Conservation (phyloP, 306 rosid species). For the Myrica gale region DNA sequence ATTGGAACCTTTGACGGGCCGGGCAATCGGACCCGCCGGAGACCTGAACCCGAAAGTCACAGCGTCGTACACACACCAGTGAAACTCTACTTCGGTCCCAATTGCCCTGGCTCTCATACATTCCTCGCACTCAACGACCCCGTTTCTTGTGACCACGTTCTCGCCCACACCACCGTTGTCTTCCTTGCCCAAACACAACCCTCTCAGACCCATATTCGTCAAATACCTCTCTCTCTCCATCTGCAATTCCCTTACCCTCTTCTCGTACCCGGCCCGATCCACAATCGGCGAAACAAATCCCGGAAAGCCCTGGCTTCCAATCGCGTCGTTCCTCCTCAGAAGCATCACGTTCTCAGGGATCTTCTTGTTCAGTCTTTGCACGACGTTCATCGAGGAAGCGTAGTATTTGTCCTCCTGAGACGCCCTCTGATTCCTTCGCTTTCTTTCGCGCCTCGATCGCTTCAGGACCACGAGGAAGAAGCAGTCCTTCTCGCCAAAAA, state of each 20-base stretch:
- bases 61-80: constrained; percentile 59
- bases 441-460: constrained; percentile 47
- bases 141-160: neutral
- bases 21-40: constrained; percentile 70
- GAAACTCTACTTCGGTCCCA: constrained; percentile 50
- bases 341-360: constrained; percentile 47
- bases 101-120: constrained; percentile 39
- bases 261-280: constrained; percentile 39
- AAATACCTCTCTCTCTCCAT: constrained; percentile 38
- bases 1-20: constrained; percentile 42
- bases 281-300: constrained; percentile 21
- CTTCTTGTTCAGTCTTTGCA: constrained; percentile 16
- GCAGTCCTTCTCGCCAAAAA: constrained; percentile 34
- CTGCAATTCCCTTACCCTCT: constrained; percentile 36
- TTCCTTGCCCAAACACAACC: neutral
- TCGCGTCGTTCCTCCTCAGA: constrained; percentile 37
- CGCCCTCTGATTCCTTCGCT: constrained; percentile 18
- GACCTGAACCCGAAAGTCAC: constrained; percentile 60
- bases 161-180: neutral
- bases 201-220: constrained; percentile 32
- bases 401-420: neutral
- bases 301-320: constrained; percentile 1
- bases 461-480: constrained; percentile 57
- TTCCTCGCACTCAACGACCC: constrained; percentile 35
- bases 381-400: neutral